Evolutionary conservation across 2,329 filamentous ascomycete species (phyloP), one percentile per base, ranked within the genome.

Genomic region (Simplicillium aogashimaense): DNA sequence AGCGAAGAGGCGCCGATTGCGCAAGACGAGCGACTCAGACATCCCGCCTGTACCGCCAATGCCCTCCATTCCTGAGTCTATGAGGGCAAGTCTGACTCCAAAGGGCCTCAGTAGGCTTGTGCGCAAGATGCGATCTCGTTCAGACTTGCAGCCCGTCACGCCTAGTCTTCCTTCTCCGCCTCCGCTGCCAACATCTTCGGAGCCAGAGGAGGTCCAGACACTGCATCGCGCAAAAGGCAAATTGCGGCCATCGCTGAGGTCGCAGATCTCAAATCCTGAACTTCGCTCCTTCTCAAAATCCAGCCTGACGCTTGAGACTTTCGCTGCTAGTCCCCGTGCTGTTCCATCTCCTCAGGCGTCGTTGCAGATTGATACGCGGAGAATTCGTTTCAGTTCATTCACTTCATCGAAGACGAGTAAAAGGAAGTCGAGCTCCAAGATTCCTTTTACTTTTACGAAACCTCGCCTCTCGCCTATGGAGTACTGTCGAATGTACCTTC

Each of bases 401-500:
- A 25, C 20, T 25, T 25, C 20, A 9, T 25, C 20, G 9, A 25
- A 25, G 20, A 6, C 20, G 5, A 25, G 9, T 25, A 25, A 25
- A 25, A 25, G 20, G 20, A 25, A 25, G 9, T 25, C 20, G 20
- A 9, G 9, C 9, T 25, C 20, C 20, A 25, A 6, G 20, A 25
- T 25, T 25, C 20, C 20, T 6, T 25, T 25, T 9, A 25, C 20
- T 6, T 25, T 25, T 25, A 25, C 20, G 20, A 25, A 25, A n/a
- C 30, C 30, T 5, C 30, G 30, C 7, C 30, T 32, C 11, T 64
- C 62, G 1, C 59, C 61, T 1, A 63, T 66, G 60, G 63, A 66
- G 34, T 65, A 65, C 36, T 42, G 52, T 8, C 55, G 63, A 7
- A 46, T 54, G 6, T 61, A 58, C 36, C 49, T 62, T 29, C 43